These are phyloP conservation scores for Phytopythium mirpurense DNA, from an alignment of 352 stramenopile genomes.

Conservation along the genomic window DNA sequence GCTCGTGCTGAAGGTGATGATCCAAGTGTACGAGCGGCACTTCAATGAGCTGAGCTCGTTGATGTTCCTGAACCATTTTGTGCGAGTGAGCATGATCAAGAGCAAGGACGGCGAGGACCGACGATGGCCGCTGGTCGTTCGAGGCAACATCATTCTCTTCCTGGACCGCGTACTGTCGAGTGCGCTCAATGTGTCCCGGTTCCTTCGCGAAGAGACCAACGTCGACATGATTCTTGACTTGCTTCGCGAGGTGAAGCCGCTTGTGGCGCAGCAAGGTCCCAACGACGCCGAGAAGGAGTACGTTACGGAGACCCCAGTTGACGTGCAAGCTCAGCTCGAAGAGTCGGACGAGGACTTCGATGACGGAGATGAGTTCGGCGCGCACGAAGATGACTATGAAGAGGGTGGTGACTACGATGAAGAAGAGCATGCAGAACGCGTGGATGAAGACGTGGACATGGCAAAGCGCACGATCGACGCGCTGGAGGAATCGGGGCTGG, in stretches of 20 bases:
- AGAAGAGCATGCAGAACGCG: conserved; percentile 26
- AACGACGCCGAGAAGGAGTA: conserved; percentile 71
- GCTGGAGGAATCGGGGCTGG: conserved; percentile 49
- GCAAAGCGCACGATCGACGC: conserved; percentile 60
- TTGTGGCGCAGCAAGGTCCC: conserved; percentile 59
- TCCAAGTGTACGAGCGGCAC: conserved; percentile 80
- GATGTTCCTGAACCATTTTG: conserved; percentile 77
- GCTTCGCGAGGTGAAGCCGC: conserved; percentile 69
- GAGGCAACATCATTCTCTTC: conserved; percentile 82
- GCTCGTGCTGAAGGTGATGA: conserved; percentile 85
- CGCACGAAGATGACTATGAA: conserved; percentile 31
- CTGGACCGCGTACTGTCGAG: conserved; percentile 78
- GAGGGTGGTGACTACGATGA: conserved; percentile 36
- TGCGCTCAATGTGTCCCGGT: conserved; percentile 72
- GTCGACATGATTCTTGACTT: conserved; percentile 74
- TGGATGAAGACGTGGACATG: conserved; percentile 34
- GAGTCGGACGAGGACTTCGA: conserved; percentile 54
- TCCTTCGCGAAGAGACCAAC: conserved; percentile 69
- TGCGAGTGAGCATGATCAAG: conserved; percentile 77
- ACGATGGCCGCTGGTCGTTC: conserved; percentile 67
- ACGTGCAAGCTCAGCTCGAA: conserved; percentile 49
- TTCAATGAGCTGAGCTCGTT: conserved; percentile 73
- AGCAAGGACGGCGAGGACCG: conserved; percentile 32
- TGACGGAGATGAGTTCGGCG: conserved; percentile 28
- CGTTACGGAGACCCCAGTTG: conserved; percentile 44